Percentiles rank a stretch among this genome's conserved stretches.
phyloP scores from a whole-genome alignment of 768 basidiomycete species.

The Dentipellis sp. region DNA sequence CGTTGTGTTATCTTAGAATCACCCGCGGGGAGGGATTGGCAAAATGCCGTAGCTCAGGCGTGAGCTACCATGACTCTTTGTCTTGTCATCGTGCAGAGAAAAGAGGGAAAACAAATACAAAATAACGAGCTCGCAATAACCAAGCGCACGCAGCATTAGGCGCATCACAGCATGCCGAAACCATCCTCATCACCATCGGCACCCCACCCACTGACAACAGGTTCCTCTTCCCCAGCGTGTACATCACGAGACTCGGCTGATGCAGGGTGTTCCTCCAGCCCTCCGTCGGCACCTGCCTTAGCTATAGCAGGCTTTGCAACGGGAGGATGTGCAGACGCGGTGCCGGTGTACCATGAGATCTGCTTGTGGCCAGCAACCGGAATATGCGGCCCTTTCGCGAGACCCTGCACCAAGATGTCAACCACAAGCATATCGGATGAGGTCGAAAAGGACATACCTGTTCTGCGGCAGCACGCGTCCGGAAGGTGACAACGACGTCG shows the following conservation, averaged over 20 bases:
- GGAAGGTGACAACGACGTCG: conserved; percentile 61
- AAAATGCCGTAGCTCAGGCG: not conserved
- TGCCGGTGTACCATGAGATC: conserved; percentile 52
- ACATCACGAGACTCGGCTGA: conserved; percentile 1
- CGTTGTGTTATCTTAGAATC: no score
- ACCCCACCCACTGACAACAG: conserved; percentile 64
- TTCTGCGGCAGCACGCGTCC: conserved; percentile 64
- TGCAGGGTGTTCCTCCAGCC: conserved; percentile 15
- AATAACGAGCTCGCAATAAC: conserved; percentile 8
- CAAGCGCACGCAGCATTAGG: not conserved
- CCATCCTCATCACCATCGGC: conserved; percentile 56
- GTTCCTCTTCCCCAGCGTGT: conserved; percentile 43
- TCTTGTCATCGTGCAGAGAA: conserved; percentile 1
- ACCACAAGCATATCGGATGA: not conserved
- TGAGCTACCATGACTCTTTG: not conserved
- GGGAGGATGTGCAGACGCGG: conserved; percentile 9
- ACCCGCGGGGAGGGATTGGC: no score
- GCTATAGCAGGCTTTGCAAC: conserved; percentile 15
- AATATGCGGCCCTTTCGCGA: conserved; percentile 63
- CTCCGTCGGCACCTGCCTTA: conserved; percentile 4
- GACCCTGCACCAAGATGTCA: conserved; percentile 34
- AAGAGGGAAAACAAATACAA: not conserved
- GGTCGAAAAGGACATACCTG: conserved; percentile 41
- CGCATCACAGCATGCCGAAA: conserved; percentile 53
- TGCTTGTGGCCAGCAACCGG: conserved; percentile 57